phyloP scores from a whole-genome alignment of 192 early-diverging fungal genomes.

The Umbelopsis vinacea region DNA sequence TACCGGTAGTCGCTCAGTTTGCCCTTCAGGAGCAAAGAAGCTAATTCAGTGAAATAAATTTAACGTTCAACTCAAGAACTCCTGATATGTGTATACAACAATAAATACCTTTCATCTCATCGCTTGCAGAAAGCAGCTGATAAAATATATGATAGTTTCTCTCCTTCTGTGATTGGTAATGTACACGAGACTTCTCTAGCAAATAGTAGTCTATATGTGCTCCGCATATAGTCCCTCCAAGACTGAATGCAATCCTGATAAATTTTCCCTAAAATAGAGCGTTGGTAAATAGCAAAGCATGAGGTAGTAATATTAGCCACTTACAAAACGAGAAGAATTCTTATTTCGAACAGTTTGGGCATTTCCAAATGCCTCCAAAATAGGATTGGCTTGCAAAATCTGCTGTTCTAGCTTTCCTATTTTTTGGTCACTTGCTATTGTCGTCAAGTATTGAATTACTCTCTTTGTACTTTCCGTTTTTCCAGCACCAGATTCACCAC shows the following conservation, averaged over 20 bases:
- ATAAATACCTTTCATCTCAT: slow-evolving; percentile 62
- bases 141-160: slow-evolving; percentile 98
- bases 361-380: slow-evolving; percentile 95
- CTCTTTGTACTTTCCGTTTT: slow-evolving; percentile 99
- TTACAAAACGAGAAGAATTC: slow-evolving; percentile 92
- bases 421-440: slow-evolving; percentile 73
- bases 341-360: slow-evolving; percentile 96
- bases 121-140: slow-evolving; percentile 84
- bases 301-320: background rate
- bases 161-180: slow-evolving; percentile 86
- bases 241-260: slow-evolving; percentile 93
- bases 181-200: slow-evolving; percentile 66
- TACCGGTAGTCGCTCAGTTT: slow-evolving; percentile 52
- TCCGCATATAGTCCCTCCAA: slow-evolving; percentile 34
- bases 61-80: no score
- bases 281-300: background rate
- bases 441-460: slow-evolving; percentile 96
- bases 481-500: slow-evolving; percentile 97
- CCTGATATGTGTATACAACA: background rate
- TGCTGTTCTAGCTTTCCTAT: slow-evolving; percentile 66
- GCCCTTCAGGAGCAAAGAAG: slow-evolving; percentile 21
- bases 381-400: slow-evolving; percentile 92
- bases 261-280: slow-evolving; percentile 74
- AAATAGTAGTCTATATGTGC: slow-evolving; percentile 25
- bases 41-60: no score